Conservation (phyloP, 2,329 filamentous ascomycete genomes). For the Pseudocercospora fuligena region DNA sequence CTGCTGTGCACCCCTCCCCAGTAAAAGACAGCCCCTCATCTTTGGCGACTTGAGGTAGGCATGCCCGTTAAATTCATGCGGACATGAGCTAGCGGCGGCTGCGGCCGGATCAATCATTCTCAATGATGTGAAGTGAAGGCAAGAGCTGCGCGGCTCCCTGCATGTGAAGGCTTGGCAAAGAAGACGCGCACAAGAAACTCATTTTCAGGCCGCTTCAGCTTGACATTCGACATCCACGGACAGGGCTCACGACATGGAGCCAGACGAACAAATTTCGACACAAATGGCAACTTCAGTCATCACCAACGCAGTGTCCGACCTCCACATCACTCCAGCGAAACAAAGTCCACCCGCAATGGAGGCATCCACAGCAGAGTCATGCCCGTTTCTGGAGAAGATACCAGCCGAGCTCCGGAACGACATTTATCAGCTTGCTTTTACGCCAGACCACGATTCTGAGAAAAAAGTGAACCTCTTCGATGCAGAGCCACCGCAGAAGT, state of each 20-base stretch:
- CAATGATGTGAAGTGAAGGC: too few species aligned
- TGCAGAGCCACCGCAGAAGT: background rate
- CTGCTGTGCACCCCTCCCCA: too few species aligned
- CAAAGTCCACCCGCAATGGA: background rate
- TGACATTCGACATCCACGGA: background rate
- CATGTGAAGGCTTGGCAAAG: slow-evolving; percentile 1
- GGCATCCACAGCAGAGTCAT: background rate
- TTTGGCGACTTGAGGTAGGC: background rate
- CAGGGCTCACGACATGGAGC: too few species aligned
- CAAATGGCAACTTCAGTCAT: background rate
- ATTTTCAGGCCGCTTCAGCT: background rate
- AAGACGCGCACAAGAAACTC: background rate
- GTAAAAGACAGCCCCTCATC: background rate
- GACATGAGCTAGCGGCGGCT: background rate
- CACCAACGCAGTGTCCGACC: background rate
- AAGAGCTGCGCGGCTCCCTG: background rate
- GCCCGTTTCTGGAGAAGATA: background rate
- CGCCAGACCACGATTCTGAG: background rate
- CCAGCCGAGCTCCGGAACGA: background rate
- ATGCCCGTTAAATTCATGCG: background rate
- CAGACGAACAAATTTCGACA: background rate
- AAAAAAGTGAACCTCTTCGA: background rate
- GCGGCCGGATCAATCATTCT: too few species aligned
- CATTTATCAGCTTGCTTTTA: background rate
- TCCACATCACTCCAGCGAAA: background rate